Percentiles rank a stretch among this genome's conserved stretches.
Evolutionary conservation across 805 yeast genomes (phyloP).

Genomic region (Yarrowia sp.): DNA sequence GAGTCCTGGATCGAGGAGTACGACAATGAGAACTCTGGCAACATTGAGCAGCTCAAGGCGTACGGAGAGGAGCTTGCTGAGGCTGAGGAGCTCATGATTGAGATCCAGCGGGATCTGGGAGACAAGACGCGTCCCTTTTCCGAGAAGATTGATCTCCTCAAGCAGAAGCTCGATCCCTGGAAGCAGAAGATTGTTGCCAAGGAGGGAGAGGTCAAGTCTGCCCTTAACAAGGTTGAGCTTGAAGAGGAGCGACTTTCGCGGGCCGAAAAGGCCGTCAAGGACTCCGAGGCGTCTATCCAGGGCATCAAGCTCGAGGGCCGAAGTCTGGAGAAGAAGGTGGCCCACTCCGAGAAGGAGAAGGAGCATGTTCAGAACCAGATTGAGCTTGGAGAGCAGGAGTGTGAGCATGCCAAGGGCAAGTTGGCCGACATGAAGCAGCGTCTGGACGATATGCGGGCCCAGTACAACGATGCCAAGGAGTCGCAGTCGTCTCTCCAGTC

Average conservation of each 20-base stretch:
- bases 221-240: conserved; percentile 69
- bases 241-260: conserved; percentile 57
- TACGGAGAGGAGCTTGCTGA: conserved; percentile 56
- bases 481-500: conserved; percentile 65
- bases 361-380: conserved; percentile 62
- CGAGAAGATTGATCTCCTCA: conserved; percentile 66
- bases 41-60: conserved; percentile 55
- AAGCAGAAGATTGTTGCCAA: conserved; percentile 67
- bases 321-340: conserved; percentile 57
- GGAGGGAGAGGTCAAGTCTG: conserved; percentile 68
- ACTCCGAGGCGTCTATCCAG: conserved; percentile 55
- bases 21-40: conserved; percentile 55
- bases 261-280: conserved; percentile 55
- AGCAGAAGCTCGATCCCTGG: conserved; percentile 83
- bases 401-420: conserved; percentile 56
- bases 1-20: conserved; percentile 57
- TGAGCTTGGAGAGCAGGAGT: conserved; percentile 63
- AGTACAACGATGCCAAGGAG: conserved; percentile 68
- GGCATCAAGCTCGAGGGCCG: conserved; percentile 58
- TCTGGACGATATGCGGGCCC: conserved; percentile 63
- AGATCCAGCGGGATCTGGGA: conserved; percentile 68
- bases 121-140: conserved; percentile 76
- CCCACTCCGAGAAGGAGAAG: conserved; percentile 58
- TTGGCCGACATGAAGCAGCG: conserved; percentile 63
- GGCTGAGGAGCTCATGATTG: conserved; percentile 66